phyloP scores from a whole-genome alignment of 306 rosid species.

The Medicago ruthenica region DNA sequence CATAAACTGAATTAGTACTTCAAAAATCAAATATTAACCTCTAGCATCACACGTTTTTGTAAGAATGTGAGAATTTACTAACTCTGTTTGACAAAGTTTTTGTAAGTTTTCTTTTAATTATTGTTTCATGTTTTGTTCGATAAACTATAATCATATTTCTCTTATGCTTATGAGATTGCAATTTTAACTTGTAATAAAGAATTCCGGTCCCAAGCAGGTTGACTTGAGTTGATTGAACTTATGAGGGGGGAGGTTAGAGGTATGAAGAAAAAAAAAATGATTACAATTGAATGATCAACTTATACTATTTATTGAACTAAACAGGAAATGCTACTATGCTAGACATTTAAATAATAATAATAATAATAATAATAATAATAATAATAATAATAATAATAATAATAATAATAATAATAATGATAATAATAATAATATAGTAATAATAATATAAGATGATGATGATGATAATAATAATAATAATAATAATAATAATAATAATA shows the following conservation, averaged over 20 bases:
- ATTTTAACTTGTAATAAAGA: slow-evolving; percentile 11
- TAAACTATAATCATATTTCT: too few relatives aligned
- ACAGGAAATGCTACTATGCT: background rate
- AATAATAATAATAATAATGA: too few relatives aligned
- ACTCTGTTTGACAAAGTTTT: background rate
- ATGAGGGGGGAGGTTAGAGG: background rate
- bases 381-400: too few relatives aligned
- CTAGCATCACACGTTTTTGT: slow-evolving; percentile 21
- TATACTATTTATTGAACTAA: slow-evolving; percentile 1
- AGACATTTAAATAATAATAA: background rate
- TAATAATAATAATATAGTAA: too few relatives aligned
- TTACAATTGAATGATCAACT: slow-evolving; percentile 29
- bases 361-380: too few relatives aligned
- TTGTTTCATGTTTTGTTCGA: too few relatives aligned
- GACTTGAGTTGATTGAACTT: slow-evolving; percentile 18
- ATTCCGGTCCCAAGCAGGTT: slow-evolving; percentile 8
- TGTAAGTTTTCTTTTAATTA: too few relatives aligned
- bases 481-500: background rate
- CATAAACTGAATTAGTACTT: slow-evolving; percentile 9
- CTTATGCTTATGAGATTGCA: too few relatives aligned
- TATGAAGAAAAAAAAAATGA: slow-evolving; percentile 3
- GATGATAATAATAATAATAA: too few relatives aligned
- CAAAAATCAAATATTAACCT: slow-evolving; percentile 21
- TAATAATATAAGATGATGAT: too few relatives aligned
- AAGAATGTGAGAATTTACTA: slow-evolving; percentile 7